phyloP scores from a whole-genome alignment of 78 protist genomes.

The Cavenderia fasciculata region DNA sequence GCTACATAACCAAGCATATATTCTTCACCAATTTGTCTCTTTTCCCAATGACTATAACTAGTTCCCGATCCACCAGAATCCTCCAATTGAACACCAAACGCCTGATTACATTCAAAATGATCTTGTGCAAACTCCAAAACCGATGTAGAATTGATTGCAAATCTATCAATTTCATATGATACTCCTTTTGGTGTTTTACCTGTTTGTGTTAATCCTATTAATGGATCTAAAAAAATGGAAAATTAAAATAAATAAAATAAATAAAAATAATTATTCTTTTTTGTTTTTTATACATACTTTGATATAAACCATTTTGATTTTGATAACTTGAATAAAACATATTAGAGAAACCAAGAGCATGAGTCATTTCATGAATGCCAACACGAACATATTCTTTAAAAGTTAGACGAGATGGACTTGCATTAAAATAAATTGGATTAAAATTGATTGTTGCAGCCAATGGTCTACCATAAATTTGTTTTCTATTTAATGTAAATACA shows the following conservation, averaged over 20 bases:
- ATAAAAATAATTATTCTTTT: background rate
- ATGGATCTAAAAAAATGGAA: background rate
- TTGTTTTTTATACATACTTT: too few relatives aligned
- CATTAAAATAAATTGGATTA: conserved; percentile 12
- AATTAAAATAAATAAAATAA: background rate
- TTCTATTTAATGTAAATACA: background rate
- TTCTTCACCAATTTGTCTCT: conserved; percentile 51
- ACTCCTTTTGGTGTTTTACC: conserved; percentile 28
- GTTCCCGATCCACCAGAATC: conserved; percentile 77
- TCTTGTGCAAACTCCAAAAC: background rate
- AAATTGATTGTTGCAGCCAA: conserved; percentile 2
- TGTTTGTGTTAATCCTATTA: background rate
- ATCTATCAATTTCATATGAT: background rate
- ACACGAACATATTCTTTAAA: conserved; percentile 37
- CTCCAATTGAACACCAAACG: conserved; percentile 69
- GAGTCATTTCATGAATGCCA: conserved; percentile 68
- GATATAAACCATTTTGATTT: too few relatives aligned
- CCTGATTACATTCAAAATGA: conserved; percentile 43
- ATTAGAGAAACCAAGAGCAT: conserved; percentile 49
- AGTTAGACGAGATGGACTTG: background rate
- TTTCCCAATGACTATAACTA: conserved; percentile 85
- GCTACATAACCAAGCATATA: conserved; percentile 64
- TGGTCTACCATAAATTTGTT: conserved; percentile 5
- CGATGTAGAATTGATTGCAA: conserved; percentile 3
- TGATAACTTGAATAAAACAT: background rate